Conservation (phyloP, 495 filamentous ascomycete species). For the Podospora bellae-mahoneyi region DNA sequence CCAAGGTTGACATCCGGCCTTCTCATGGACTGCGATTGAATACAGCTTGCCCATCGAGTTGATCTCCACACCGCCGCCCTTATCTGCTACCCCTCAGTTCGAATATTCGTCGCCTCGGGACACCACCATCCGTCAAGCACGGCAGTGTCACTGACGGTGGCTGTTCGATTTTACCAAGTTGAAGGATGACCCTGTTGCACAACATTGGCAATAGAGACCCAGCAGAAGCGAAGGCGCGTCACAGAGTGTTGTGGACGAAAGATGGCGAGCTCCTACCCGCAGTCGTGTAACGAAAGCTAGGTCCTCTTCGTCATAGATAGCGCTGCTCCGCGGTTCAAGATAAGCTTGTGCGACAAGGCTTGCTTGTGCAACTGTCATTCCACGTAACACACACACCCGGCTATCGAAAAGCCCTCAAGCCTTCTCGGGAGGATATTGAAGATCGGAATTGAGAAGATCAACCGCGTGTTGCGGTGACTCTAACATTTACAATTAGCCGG, state of each 20-base stretch:
- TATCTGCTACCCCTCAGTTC: neutral
- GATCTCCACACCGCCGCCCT: neutral
- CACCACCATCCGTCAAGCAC: neutral
- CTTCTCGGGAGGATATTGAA: neutral
- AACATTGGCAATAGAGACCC: neutral
- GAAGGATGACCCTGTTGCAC: neutral
- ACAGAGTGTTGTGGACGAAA: too few species aligned
- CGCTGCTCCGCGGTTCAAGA: neutral
- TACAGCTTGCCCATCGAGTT: too few species aligned
- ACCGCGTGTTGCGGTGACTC: slow-evolving; percentile 11
- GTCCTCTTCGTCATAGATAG: neutral
- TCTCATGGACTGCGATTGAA: neutral
- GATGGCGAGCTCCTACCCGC: neutral
- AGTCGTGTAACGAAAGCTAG: slow-evolving; percentile 7
- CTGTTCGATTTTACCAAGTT: neutral
- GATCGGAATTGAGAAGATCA: neutral
- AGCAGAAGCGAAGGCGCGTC: slow-evolving; percentile 1
- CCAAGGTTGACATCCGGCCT: neutral
- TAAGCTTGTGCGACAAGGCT: slow-evolving; percentile 4
- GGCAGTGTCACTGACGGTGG: neutral
- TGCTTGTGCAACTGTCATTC: neutral
- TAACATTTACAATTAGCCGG: slow-evolving; percentile 14
- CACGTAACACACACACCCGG: neutral
- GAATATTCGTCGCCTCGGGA: neutral
- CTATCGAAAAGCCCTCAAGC: neutral